These are phyloP conservation scores for Fusarium keratoplasticum DNA, from an alignment of 2,329 filamentous ascomycete genomes.

Conservation along the genomic window DNA sequence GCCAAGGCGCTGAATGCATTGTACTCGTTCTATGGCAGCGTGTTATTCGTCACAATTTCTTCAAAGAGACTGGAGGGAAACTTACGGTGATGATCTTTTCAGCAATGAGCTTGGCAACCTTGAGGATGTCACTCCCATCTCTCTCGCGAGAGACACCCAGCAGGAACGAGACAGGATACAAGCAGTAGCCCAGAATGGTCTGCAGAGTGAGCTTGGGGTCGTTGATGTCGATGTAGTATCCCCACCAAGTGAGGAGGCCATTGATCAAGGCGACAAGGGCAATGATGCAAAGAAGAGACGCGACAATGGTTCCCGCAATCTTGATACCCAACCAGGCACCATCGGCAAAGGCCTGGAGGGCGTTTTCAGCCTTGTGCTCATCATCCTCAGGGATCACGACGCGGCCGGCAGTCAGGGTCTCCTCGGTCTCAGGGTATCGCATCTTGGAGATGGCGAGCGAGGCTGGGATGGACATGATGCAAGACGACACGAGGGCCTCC, in stretches of 20 bases:
- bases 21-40: slow-evolving; percentile 74
- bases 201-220: slow-evolving; percentile 77
- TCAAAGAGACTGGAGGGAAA: slow-evolving; percentile 16
- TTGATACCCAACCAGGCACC: slow-evolving; percentile 89
- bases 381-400: slow-evolving; percentile 85
- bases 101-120: slow-evolving; percentile 83
- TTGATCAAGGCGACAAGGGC: slow-evolving; percentile 80
- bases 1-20: slow-evolving; percentile 73
- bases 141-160: slow-evolving; percentile 75
- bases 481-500: slow-evolving; percentile 88
- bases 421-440: slow-evolving; percentile 88
- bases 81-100: slow-evolving; percentile 81
- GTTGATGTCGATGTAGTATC: slow-evolving; percentile 79
- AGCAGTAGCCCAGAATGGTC: slow-evolving; percentile 80
- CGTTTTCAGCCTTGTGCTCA: slow-evolving; percentile 81
- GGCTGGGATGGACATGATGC: slow-evolving; percentile 95
- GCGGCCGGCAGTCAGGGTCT: slow-evolving; percentile 83
- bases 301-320: slow-evolving; percentile 85
- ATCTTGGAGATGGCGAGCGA: slow-evolving; percentile 91
- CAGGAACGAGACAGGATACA: slow-evolving; percentile 84
- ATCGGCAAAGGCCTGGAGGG: slow-evolving; percentile 85
- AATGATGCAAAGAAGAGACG: slow-evolving; percentile 85
- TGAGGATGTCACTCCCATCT: slow-evolving; percentile 66
- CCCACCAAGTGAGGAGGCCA: slow-evolving; percentile 86
- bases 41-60: slow-evolving; percentile 22